Conservation (phyloP, 441 rosid genomes). For the Populus tomentosa region DNA sequence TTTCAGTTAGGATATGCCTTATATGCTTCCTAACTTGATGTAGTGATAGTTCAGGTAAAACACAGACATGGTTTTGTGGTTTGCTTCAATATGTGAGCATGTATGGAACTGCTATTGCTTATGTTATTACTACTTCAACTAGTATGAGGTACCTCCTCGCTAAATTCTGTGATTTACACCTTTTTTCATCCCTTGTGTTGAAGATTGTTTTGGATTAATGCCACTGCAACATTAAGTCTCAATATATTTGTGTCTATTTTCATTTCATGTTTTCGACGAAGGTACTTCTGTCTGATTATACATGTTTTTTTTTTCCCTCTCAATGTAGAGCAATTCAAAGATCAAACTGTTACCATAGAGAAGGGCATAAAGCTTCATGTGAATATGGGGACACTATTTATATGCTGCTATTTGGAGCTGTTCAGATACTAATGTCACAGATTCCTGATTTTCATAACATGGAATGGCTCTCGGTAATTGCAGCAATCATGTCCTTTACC, state of each 20-base stretch:
- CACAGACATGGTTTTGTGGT: conserved; percentile 41
- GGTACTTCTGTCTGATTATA: not conserved
- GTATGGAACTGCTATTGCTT: conserved; percentile 44
- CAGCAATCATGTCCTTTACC: conserved; percentile 55
- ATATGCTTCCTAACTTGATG: conserved; percentile 17
- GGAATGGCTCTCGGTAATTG: conserved; percentile 45
- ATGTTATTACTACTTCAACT: conserved; percentile 53
- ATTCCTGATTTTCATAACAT: conserved; percentile 48
- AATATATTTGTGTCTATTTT: not conserved
- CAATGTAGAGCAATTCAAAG: conserved; percentile 40
- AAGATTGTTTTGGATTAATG: not conserved
- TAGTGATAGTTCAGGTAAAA: conserved; percentile 41
- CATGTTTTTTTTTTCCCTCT: not conserved
- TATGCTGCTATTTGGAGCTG: conserved; percentile 43
- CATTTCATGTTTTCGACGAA: not conserved
- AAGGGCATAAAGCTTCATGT: conserved; percentile 45
- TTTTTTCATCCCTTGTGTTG: not conserved
- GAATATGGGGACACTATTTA: conserved; percentile 21
- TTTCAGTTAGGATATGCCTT: not conserved
- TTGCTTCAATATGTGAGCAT: conserved; percentile 41
- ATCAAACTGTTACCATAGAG: conserved; percentile 50
- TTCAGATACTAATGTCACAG: conserved; percentile 48
- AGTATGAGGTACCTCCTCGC: conserved; percentile 41
- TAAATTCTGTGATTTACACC: not conserved
- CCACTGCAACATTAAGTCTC: not conserved